phyloP scores from a whole-genome alignment of 2,329 filamentous ascomycete species.

The Cladorrhinum sp. region DNA sequence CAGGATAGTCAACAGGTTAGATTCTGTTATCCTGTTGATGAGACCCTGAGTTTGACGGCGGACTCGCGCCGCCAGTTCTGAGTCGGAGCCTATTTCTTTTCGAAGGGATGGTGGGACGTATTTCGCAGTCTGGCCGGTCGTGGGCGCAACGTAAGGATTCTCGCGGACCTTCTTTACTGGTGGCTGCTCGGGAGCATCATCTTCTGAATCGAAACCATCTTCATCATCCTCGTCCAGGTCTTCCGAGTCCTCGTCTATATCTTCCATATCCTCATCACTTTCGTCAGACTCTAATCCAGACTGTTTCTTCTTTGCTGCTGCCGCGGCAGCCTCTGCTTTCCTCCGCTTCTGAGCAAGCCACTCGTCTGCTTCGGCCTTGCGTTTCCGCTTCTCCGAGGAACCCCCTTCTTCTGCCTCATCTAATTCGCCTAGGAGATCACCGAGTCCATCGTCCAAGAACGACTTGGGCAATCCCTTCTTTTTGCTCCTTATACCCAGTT shows the following conservation, averaged over 20 bases:
- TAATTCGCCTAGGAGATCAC: slow-evolving; percentile 70
- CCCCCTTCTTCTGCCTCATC: slow-evolving; percentile 48
- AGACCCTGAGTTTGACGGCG: slow-evolving; percentile 81
- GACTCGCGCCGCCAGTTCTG: slow-evolving; percentile 66
- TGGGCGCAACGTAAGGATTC: slow-evolving; percentile 84
- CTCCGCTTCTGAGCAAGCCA: slow-evolving; percentile 59
- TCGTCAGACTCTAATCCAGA: slow-evolving; percentile 15
- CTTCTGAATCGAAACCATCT: slow-evolving; percentile 15
- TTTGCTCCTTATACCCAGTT: slow-evolving; percentile 75
- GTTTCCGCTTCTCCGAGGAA: slow-evolving; percentile 59
- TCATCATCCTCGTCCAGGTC: slow-evolving; percentile 27
- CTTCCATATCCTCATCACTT: slow-evolving; percentile 28
- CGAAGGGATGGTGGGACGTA: slow-evolving; percentile 88
- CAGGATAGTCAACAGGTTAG: slow-evolving; percentile 82
- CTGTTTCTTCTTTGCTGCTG: slow-evolving; percentile 1
- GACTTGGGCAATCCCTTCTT: slow-evolving; percentile 66
- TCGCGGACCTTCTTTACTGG: slow-evolving; percentile 58
- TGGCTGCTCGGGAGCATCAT: slow-evolving; percentile 23
- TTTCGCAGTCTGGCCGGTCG: slow-evolving; percentile 55
- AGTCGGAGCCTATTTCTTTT: slow-evolving; percentile 58
- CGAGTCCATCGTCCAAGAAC: slow-evolving; percentile 79
- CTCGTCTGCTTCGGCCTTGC: slow-evolving; percentile 54
- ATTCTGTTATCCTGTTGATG: slow-evolving; percentile 88
- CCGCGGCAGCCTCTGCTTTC: slow-evolving; percentile 37
- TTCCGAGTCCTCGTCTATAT: slow-evolving; percentile 32